Base-by-base conservation (phyloP, 208 protist species). In the Naegleria fowleri region DNA sequence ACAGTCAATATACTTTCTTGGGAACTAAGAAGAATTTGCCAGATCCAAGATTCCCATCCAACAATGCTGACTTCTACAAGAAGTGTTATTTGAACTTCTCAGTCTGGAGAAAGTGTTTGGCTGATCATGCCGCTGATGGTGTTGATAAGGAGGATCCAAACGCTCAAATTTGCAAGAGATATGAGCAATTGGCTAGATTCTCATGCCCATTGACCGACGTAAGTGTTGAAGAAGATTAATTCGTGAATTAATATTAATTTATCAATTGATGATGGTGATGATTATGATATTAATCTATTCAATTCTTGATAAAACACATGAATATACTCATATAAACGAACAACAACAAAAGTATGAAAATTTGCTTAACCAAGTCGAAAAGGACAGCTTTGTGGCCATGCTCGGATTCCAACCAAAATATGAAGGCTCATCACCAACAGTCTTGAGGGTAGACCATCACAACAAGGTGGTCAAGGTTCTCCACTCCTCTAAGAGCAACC, bases 51-150 rank as follows among this genome's bases (percentile, higher is more conserved):
- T 89, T 89, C 48, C 86, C 86, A 67, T 55, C 6, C 6, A 67
- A 67, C 33, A 67, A 67, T 40, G 4, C 48, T 67, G 51, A 89
- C 39, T 16, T 16, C 7, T 33, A n/a, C 5, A 52, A 67, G 33
- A 89, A 67, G n/a, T 89, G 86, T 67, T 40, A 89, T 40, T 41
- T 89, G 25, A 89, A 89, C 48, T 89, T 89, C 29, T 58, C 48
- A 48, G 86, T 89, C 29, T 89, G 86, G 86, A 89, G 86, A 40
- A 58, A 89, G n/a, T 89, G 86, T 67, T 67, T 89, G n/a, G 41
- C 2, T n/a, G 51, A 52, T 19, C 48, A 67, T 29, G 39, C 86
- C 29, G 48, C 9, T 36, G 83, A 86, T 29, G 22, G n/a, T 87
- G 19, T 89, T 13, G 86, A 89, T 40, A 40, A 89, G n/a, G 51